These are phyloP conservation scores for Hirsutella rhossiliensis DNA, from an alignment of 2,329 filamentous ascomycete genomes.

Conservation along the genomic window DNA sequence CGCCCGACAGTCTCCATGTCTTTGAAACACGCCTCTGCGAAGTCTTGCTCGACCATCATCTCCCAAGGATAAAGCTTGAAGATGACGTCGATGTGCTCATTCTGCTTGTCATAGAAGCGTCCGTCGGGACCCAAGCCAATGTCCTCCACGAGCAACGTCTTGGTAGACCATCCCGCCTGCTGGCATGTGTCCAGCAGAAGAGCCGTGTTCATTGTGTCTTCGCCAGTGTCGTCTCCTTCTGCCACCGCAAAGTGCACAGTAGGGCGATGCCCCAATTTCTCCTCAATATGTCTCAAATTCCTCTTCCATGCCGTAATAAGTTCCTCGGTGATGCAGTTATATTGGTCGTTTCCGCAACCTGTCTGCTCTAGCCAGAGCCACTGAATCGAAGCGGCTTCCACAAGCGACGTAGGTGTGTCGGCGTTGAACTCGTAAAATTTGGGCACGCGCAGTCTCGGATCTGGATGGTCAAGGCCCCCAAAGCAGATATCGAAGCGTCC, in stretches of 20 bases:
- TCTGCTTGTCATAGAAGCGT: slow-evolving; percentile 1
- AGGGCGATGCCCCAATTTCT: not conserved
- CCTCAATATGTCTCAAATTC: not conserved
- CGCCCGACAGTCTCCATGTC: not conserved
- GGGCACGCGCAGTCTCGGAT: slow-evolving; percentile 1
- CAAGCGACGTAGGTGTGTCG: slow-evolving; percentile 3
- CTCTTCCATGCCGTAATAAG: slow-evolving; percentile 1
- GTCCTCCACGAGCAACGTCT: slow-evolving; percentile 1
- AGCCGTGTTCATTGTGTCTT: slow-evolving; percentile 1
- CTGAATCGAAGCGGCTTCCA: slow-evolving; percentile 1
- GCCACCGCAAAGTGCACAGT: slow-evolving; percentile 1
- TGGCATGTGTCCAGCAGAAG: not conserved
- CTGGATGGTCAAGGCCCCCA: slow-evolving; percentile 2
- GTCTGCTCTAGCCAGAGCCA: slow-evolving; percentile 2
- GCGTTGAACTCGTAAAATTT: slow-evolving; percentile 5
- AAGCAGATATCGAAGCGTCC: slow-evolving; percentile 3
- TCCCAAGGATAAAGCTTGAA: slow-evolving; percentile 4
- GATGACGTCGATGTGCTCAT: slow-evolving; percentile 3
- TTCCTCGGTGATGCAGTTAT: not conserved
- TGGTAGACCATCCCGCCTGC: slow-evolving; percentile 2
- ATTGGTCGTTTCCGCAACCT: slow-evolving; percentile 1
- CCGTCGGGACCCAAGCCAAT: not conserved
- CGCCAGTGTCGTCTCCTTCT: not conserved
- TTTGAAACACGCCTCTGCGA: not conserved
- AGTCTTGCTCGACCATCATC: not conserved